Evolutionary conservation across 2,329 filamentous ascomycete species (phyloP), one percentile per base, ranked within the genome.

Genomic region (Nectriaceae sp.): DNA sequence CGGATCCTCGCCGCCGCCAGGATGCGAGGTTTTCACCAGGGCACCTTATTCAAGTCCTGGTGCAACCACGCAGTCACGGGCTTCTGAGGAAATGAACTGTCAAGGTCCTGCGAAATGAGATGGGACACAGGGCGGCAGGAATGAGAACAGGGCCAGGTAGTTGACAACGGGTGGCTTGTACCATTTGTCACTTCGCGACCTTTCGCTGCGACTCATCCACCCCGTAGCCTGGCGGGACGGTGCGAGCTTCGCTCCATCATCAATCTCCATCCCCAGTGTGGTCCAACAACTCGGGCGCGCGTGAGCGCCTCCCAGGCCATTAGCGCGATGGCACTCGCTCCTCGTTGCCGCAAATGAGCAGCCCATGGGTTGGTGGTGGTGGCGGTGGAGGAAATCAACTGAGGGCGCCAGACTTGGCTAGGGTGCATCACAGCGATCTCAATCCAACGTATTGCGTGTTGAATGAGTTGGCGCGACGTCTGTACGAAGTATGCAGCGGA

Each of bases 41-140:
- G 10, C 26, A 8, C 10, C 33, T 16, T 18, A 18, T 18, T 37
- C 33, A 37, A 11, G 33, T 18, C 16, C 33, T 37, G 33, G 33
- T 6, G 10, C 33, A 18, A 37, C 33, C 45, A 39, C 40, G 43
- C 46, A 50, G 50, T 55, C 46, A 55, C 46, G 54, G 47, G 47
- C 46, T 47, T 39, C 21, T 6, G 19, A 55, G 58, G 60, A 63
- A 63, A 63, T 63, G 60, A 63, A 59, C 36, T 39, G 40, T 51
- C 49, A 24, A 51, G 42, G 40, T 50, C 53, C 53, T n/a, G 53
- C 57, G 59, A 63, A 61, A 63, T 63, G 59, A 63, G 51, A 46
- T 53, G 50, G 52, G 42, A n/a, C 42, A 37, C 42, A 31, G 40
- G 44, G 38, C n/a, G 42, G 31, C 15, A n/a, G 13, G 38, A 41